Base-by-base conservation (phyloP, 441 rosid species). In the Capsella rubella region DNA sequence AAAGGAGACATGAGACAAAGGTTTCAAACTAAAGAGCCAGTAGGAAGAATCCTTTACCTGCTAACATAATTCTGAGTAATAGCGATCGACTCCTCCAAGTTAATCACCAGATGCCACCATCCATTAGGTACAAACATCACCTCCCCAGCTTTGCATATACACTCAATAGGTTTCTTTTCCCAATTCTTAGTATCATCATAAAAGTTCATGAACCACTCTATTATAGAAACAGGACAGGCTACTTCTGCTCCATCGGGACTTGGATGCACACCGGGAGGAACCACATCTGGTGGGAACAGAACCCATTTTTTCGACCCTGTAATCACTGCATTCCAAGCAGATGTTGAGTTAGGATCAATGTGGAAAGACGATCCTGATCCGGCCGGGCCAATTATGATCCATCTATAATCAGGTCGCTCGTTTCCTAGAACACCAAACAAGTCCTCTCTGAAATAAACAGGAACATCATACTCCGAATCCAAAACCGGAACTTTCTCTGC, bases 91-190 rank as follows among this genome's bases (percentile, higher is more conserved):
- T 93, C 99, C 79, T 93, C 99, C 60, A 95, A 71, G 84, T 95
- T 95, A 77, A 95, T 91, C 68, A 91, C 99, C 65, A 95, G 60
- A 86, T 95, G 99, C 99, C 99, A 92, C 99, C 99, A 95, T 74
- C 99, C 99, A 69, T 83, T 86, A 49, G 99, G 99, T 52, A 95
- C 92, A 83, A 95, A 95, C 72, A 95, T 87, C 51, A 92, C 95
- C 79, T 93, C 99, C 68, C 99, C 97, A 0, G 95, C 90, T 85
- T 86, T 93, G 80, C 99, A 92, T 40, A 95, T 72, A 67, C 99
- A 93, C 74, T 90, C 99, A 21, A 89, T 74, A 63, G 99, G 96
- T 69, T 82, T 87, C 88, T 81, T 93, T 69, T 81, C 73, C 97
- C 90, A 93, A 42, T 53, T 76, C 80, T 81, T 95, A 13, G 98